Evolutionary conservation across 208 protist genomes (phyloP).

Genomic region (Trichomonas tenax): DNA sequence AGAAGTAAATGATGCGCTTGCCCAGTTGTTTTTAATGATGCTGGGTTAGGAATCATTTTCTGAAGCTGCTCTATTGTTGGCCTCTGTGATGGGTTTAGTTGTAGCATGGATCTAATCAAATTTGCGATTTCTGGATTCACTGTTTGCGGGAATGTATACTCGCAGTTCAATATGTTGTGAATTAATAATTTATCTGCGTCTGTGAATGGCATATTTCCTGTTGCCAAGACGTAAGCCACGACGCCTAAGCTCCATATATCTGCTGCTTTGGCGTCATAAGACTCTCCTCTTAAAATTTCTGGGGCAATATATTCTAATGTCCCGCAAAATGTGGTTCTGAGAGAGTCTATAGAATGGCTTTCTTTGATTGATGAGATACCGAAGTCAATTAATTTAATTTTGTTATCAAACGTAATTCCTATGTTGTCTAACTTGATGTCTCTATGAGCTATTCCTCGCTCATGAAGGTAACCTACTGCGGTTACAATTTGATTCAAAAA

Average conservation of each 20-base stretch:
- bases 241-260: background rate
- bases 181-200: background rate
- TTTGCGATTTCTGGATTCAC: background rate
- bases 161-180: background rate
- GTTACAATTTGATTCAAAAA: background rate
- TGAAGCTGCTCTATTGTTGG: background rate
- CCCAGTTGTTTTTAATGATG: background rate
- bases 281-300: background rate
- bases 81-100: background rate
- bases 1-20: background rate
- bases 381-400: background rate
- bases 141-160: background rate
- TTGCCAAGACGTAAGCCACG: background rate
- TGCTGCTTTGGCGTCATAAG: background rate
- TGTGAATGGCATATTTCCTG: background rate
- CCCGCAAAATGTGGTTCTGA: background rate
- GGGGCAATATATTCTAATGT: background rate
- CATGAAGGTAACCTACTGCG: background rate
- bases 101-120: background rate
- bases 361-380: background rate
- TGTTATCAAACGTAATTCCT: background rate
- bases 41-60: background rate
- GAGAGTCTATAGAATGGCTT: background rate
- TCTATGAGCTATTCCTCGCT: background rate
- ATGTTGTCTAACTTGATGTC: conserved; percentile 5